Conservation (phyloP, 2,329 filamentous ascomycete genomes). For the Esteya vermicola region DNA sequence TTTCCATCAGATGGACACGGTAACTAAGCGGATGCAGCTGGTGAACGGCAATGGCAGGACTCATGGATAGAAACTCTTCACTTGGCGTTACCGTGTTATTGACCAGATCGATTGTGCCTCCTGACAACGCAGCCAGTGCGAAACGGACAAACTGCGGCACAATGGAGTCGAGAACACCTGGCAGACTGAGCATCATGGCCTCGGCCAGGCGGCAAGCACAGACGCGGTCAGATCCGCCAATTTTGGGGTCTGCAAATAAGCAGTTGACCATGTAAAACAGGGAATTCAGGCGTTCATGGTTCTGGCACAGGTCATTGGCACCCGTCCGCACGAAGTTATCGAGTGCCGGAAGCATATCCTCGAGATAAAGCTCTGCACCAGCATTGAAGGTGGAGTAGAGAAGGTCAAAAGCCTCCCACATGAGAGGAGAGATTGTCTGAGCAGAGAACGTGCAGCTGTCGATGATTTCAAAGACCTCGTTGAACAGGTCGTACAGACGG, state of each 20-base stretch:
- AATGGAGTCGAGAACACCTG: constrained; percentile 75
- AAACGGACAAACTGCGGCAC: constrained; percentile 80
- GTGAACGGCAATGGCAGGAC: constrained; percentile 9
- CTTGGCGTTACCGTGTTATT: constrained; percentile 26
- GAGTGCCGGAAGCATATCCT: constrained; percentile 95
- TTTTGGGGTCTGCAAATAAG: constrained; percentile 85
- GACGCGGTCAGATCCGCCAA: constrained; percentile 86
- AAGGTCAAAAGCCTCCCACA: constrained; percentile 97
- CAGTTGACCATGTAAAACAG: constrained; percentile 89
- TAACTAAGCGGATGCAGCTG: constrained; percentile 75
- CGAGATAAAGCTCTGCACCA: constrained; percentile 89
- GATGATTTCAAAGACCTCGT: constrained; percentile 97
- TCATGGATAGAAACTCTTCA: constrained; percentile 4
- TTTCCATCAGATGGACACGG: constrained; percentile 93
- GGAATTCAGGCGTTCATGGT: constrained; percentile 73
- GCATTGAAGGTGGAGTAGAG: constrained; percentile 96
- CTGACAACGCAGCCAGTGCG: constrained; percentile 66
- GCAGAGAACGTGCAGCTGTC: constrained; percentile 98
- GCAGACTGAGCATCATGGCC: constrained; percentile 90
- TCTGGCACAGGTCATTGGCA: constrained; percentile 63
- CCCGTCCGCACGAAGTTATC: constrained; percentile 98
- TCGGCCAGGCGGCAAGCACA: constrained; percentile 97
- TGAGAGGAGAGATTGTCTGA: constrained; percentile 86
- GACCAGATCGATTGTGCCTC: constrained; percentile 29
- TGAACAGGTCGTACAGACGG: constrained; percentile 95